Evolutionary conservation across 192 early-diverging fungal genomes (phyloP).

Genomic region (Phlyctochytrium arcticum): DNA sequence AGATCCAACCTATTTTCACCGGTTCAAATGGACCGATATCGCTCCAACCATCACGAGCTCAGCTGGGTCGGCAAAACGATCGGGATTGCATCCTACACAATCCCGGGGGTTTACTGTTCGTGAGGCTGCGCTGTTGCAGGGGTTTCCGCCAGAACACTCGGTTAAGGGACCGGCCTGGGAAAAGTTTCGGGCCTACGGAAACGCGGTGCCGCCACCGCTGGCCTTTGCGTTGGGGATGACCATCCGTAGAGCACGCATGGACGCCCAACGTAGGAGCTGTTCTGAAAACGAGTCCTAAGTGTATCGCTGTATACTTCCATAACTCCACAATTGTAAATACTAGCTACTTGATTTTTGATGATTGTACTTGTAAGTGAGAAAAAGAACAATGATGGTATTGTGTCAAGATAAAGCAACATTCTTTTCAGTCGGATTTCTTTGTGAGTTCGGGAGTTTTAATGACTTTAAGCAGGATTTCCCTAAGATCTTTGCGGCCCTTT

Average conservation of each 20-base stretch:
- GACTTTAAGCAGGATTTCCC: too few relatives aligned
- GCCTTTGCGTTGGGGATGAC: neutral
- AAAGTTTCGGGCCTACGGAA: neutral
- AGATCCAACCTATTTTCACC: neutral
- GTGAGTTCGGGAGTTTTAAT: too few relatives aligned
- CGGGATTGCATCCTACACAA: neutral
- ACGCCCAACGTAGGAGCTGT: too few relatives aligned
- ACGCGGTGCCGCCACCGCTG: constrained; percentile 9
- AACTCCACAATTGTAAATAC: too few relatives aligned
- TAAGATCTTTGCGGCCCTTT: too few relatives aligned
- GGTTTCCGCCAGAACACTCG: neutral
- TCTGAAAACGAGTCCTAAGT: too few relatives aligned
- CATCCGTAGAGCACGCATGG: neutral
- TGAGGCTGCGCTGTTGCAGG: constrained; percentile 2
- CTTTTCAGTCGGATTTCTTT: too few relatives aligned
- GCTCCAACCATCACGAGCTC: neutral
- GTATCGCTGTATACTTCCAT: too few relatives aligned
- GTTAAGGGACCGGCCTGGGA: neutral
- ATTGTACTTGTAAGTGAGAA: too few relatives aligned
- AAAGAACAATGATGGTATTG: too few relatives aligned
- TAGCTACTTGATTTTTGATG: too few relatives aligned
- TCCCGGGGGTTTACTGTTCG: neutral
- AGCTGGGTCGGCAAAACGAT: neutral
- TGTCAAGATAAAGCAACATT: too few relatives aligned
- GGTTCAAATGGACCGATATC: neutral